Conservation (phyloP, 2,329 filamentous ascomycete species). For the Sphaerulina musiva region DNA sequence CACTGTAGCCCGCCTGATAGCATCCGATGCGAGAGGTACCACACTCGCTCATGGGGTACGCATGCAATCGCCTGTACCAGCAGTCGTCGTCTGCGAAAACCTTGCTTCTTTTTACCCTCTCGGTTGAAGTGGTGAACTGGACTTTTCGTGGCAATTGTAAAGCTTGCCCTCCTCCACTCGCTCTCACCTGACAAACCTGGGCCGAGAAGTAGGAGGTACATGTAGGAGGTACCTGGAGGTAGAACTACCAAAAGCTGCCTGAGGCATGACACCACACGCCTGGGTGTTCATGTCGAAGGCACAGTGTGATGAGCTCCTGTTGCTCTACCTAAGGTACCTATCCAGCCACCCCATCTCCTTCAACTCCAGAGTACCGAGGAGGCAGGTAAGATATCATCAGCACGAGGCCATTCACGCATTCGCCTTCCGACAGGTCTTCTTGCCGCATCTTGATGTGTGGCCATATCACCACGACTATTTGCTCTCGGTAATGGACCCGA, state of each 20-base stretch:
- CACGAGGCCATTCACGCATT: not conserved
- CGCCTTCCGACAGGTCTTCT: not conserved
- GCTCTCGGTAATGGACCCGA: not conserved
- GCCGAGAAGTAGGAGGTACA: too few species aligned
- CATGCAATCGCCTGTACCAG: not conserved
- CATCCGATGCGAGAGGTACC: not conserved
- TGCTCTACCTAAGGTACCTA: too few species aligned
- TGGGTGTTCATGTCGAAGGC: not conserved
- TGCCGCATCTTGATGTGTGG: not conserved
- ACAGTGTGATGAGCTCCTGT: not conserved
- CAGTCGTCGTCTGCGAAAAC: not conserved
- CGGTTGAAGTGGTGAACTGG: not conserved
- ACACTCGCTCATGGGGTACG: not conserved
- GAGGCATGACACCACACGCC: not conserved
- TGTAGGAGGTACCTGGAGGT: too few species aligned
- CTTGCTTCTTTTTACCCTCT: not conserved
- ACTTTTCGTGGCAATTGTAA: not conserved
- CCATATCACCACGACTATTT: not conserved
- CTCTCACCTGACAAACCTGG: not conserved
- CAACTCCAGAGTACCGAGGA: not conserved
- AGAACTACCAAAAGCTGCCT: too few species aligned
- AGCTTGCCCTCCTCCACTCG: not conserved
- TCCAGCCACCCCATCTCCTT: too few species aligned
- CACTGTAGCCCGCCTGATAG: constrained; percentile 1
- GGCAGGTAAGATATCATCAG: not conserved